Evolutionary conservation across 2,329 filamentous ascomycete genomes (phyloP).

Genomic region (Paecilomyces niveus): DNA sequence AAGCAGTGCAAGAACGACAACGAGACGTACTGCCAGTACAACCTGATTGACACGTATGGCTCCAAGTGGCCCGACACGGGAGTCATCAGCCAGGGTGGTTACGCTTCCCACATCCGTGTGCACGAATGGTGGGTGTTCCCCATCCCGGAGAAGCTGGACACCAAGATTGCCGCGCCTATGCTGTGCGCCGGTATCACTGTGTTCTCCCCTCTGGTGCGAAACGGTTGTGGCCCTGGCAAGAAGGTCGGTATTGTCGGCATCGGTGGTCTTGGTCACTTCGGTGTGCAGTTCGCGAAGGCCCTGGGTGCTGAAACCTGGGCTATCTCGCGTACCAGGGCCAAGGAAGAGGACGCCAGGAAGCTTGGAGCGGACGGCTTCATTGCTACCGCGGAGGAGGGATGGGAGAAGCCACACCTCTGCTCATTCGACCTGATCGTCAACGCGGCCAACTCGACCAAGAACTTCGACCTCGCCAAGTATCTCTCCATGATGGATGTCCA

Average conservation of each 20-base stretch:
- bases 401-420: conserved; percentile 48
- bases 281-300: conserved; percentile 62
- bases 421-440: conserved; percentile 63
- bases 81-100: conserved; percentile 60
- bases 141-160: conserved; percentile 65
- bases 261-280: conserved; percentile 66
- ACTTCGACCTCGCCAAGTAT: conserved; percentile 57
- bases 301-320: conserved; percentile 57
- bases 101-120: conserved; percentile 60
- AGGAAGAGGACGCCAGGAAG: conserved; percentile 54
- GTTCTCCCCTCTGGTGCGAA: conserved; percentile 69
- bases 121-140: conserved; percentile 67
- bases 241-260: conserved; percentile 36
- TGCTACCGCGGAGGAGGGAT: conserved; percentile 50
- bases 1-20: conserved; percentile 59
- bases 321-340: conserved; percentile 52
- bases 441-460: conserved; percentile 68
- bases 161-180: conserved; percentile 64
- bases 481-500: conserved; percentile 74
- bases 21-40: conserved; percentile 60
- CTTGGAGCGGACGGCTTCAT: conserved; percentile 57
- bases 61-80: conserved; percentile 52
- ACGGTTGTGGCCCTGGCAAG: conserved; percentile 63
- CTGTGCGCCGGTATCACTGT: conserved; percentile 78
- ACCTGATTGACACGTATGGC: conserved; percentile 45